Evolutionary conservation across 1,284 basidiomycete species (phyloP), one percentile per base, ranked within the genome.

Genomic region (Cutaneotrichosporon sp.): DNA sequence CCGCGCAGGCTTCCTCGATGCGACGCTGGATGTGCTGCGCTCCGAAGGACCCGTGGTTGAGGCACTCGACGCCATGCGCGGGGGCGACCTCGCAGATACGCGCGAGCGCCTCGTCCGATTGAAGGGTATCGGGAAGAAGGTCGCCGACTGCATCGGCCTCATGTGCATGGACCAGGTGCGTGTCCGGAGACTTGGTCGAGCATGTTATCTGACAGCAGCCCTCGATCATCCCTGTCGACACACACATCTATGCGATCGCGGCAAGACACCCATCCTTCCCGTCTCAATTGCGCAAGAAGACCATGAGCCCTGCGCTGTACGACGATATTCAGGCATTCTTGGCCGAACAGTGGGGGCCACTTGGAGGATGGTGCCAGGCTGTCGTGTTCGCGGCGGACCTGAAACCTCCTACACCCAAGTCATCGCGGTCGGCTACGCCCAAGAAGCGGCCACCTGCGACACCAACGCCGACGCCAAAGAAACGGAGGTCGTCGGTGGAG

Each of bases 71-170:
- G 73, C 71, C n/a, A 75, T 69, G 70, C 67, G 76, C 31, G 21
- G 47, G 1, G 46, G 61, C 11, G 65, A 73, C 4, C 49, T 71
- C 16, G 67, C 68, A 10, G 56, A 62, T 22, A 70, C 71, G 11
- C 83, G 94, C 63, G 83, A 85, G 40, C 86, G 90, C 68, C 83
- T 99, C 22, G 80, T 97, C 46, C 87, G 85, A 73, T 87, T 93
- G 69, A 86, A 91, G 52, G 97, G 97, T 0, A 92, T 99, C 0
- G 97, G 97, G 1, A 86, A 93, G 40, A 99, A 99, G 79, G 94
- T 97, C 0, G 92, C 91, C 0, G 96, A 98, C 76, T 99, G 97
- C 75, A 85, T 99, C 38, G 81, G 97, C 60, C 83, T 99, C 30
- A 98, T 99, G 91, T 93, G 92, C 70, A 79, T 98, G 62, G 92